A percentile compares a stretch with the other conserved stretches of the same genome.
Evolutionary conservation across 2,329 filamentous ascomycete species (phyloP).

Genomic region (Fusarium secorum): DNA sequence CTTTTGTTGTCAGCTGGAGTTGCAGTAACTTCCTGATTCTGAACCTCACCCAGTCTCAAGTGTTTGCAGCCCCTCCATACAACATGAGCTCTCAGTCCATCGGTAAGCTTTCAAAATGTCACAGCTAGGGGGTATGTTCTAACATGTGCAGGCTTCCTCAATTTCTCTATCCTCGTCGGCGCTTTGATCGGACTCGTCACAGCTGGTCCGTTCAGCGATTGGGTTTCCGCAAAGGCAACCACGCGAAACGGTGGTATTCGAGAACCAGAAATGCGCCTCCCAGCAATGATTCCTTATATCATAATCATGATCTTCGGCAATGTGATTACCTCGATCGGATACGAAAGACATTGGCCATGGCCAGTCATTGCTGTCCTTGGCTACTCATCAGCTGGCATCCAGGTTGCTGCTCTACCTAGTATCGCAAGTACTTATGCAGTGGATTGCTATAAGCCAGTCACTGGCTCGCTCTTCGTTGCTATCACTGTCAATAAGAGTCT

Average conservation of each 20-base stretch:
- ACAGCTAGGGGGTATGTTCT: rapidly evolving
- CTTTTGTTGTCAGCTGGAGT: constrained; percentile 9
- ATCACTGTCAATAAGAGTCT: not conserved
- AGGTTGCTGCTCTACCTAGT: not conserved
- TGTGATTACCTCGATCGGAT: not conserved
- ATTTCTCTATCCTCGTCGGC: not conserved
- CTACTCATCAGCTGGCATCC: not conserved
- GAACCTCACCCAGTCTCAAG: not conserved
- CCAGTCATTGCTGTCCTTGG: not conserved
- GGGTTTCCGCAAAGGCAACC: not conserved
- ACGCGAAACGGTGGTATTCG: not conserved
- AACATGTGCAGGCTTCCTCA: not conserved
- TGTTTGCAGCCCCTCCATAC: not conserved
- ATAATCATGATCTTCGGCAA: not conserved
- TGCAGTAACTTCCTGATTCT: constrained; percentile 12
- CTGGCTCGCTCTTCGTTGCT: not conserved
- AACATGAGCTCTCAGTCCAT: constrained; percentile 5
- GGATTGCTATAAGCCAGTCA: constrained; percentile 3
- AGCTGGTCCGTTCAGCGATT: not conserved
- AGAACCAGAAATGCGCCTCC: constrained; percentile 1
- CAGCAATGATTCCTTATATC: not conserved
- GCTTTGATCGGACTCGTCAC: not conserved
- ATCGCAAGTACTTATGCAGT: not conserved
- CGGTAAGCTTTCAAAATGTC: not conserved
- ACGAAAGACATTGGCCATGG: constrained; percentile 1